Evolutionary conservation across 2,329 filamentous ascomycete genomes (phyloP), one percentile per base, ranked within the genome.

Genomic region (Beauveria asiatica): DNA sequence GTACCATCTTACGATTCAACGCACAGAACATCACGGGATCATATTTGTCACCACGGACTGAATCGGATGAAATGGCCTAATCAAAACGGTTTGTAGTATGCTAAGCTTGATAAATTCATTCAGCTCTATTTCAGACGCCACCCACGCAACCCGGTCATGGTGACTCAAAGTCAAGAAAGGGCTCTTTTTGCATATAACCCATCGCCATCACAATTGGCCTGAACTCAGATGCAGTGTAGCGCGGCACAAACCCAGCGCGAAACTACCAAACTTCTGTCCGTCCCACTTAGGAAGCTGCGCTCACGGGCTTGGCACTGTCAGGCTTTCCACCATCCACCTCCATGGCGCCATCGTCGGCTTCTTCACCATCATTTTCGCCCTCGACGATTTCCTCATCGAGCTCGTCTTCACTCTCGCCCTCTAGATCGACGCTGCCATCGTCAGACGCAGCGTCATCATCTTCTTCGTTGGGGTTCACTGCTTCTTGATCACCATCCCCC

Each of bases 371-470:
- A 17, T 62, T 73, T 59, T 74, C 77, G 10, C 64, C 73, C 54
- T 61, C 59, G 2, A 16, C 50, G 6, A 49, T 11, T 16, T 88
- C 86, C 62, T 88, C 85, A 57, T 86, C 84, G 25, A 90, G 84
- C 63, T 86, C 86, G 37, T 88, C 88, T 65, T 85, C 85, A 67
- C 85, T 90, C 72, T 92, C 89, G 59, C 85, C 86, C 68, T 91
- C 89, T 50, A 92, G 84, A 70, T 92, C 89, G 70, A 92, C 89
- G 67, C 86, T 90, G 65, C 86, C 89, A 62, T 85, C 88, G 62
- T 92, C 88, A 17, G 86, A 89, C 65, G 79, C 78, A 62, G 85
- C 85, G n/a, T 87, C 85, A 17, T 87, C 85, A 58, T 89, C 84
- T 23, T 80, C 75, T 41, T 75, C 75, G 39, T 70, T 74, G 30